These are phyloP conservation scores for Dryas octopetala DNA, from an alignment of 306 rosid species.

Conservation along the genomic window DNA sequence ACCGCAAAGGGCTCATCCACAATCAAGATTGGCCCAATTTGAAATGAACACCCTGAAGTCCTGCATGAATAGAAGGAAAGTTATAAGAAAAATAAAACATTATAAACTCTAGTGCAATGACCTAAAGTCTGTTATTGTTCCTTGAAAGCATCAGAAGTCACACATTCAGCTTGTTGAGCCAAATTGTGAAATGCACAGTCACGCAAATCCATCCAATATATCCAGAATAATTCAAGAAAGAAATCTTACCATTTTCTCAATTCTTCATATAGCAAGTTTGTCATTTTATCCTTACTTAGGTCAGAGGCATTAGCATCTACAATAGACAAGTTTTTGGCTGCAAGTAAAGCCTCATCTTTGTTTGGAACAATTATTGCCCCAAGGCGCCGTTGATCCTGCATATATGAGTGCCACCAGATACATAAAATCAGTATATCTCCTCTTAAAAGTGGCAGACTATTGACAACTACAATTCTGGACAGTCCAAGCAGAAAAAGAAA, in stretches of 20 bases:
- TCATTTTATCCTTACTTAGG: conserved; percentile 51
- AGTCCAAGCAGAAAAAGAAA: not conserved
- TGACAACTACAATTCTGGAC: conserved; percentile 12
- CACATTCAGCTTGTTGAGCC: not conserved
- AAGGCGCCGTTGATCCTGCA: conserved; percentile 85
- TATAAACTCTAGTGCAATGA: not conserved
- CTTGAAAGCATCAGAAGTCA: too few species aligned
- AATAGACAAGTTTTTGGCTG: conserved; percentile 53
- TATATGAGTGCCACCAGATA: conserved; percentile 11
- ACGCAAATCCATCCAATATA: not conserved
- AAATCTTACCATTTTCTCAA: conserved; percentile 56
- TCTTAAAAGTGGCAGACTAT: conserved; percentile 1
- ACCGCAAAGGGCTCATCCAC: conserved; percentile 84
- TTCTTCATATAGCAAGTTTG: conserved; percentile 57
- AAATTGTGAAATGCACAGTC: not conserved
- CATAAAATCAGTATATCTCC: conserved; percentile 6
- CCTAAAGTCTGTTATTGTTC: not conserved
- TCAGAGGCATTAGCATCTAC: conserved; percentile 51
- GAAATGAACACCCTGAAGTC: conserved; percentile 69
- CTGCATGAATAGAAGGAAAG: conserved; percentile 41
- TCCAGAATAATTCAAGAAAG: conserved; percentile 15
- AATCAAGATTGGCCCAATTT: conserved; percentile 85
- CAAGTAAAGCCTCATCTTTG: conserved; percentile 67
- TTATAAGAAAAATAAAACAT: not conserved
- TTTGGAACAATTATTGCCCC: conserved; percentile 93